phyloP scores from a whole-genome alignment of 2,329 filamentous ascomycete genomes.

The Epichloe aotearoae region DNA sequence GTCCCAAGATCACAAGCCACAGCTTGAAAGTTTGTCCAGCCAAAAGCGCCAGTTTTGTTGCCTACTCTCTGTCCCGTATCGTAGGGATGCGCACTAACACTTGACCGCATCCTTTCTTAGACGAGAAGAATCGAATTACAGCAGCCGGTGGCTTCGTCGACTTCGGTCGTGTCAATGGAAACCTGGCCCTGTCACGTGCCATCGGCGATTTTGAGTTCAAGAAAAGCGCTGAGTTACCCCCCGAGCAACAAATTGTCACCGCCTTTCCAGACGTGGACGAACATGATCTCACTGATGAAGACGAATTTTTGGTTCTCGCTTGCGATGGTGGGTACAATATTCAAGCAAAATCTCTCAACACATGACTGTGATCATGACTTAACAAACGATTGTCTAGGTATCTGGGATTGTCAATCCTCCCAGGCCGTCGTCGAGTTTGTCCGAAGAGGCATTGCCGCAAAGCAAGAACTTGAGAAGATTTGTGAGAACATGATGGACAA shows the following conservation, averaged over 20 bases:
- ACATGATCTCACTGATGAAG: conserved; percentile 82
- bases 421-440: conserved; percentile 97
- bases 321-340: conserved; percentile 60
- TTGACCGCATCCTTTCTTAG: conserved; percentile 29
- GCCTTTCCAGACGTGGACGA: conserved; percentile 89
- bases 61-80: background rate
- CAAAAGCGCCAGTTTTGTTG: conserved; percentile 1
- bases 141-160: conserved; percentile 96
- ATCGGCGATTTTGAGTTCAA: conserved; percentile 99
- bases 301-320: conserved; percentile 88
- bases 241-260: conserved; percentile 98
- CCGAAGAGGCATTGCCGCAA: conserved; percentile 85
- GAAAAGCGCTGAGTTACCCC: conserved; percentile 95
- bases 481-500: conserved; percentile 99
- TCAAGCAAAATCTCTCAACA: background rate
- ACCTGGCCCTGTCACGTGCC: conserved; percentile 87
- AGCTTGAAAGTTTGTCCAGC: conserved; percentile 71
- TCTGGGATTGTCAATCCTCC: conserved; percentile 98
- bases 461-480: conserved; percentile 87
- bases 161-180: conserved; percentile 96
- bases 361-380: background rate
- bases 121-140: conserved; percentile 89
- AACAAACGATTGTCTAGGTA: conserved; percentile 45
- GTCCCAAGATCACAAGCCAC: conserved; percentile 98
- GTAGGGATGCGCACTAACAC: background rate